Percentiles rank a stretch among this genome's conserved stretches.
Conservation (phyloP, 2,329 filamentous ascomycete genomes). For the Cladosporium austrohemisphaericum region DNA sequence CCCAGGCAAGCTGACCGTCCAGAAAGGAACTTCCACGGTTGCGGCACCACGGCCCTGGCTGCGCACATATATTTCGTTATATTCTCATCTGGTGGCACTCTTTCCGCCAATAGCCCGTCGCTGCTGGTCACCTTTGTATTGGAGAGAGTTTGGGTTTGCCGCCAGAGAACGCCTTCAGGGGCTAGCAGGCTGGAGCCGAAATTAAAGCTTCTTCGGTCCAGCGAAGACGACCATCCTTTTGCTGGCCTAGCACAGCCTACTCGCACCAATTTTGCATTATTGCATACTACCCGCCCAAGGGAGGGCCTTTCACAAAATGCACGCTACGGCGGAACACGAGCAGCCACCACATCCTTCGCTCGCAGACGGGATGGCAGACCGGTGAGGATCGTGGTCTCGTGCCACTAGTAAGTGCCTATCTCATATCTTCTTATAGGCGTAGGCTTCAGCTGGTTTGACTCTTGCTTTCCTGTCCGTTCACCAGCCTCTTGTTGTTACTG, state of each 20-base stretch:
- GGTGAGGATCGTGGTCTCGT: conserved; percentile 5
- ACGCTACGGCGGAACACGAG: conserved; percentile 7
- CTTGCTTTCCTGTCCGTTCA: not conserved
- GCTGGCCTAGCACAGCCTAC: not conserved
- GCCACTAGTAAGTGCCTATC: not conserved
- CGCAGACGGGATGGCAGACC: conserved; percentile 7
- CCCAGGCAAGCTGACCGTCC: too few species aligned
- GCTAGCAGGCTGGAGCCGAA: conserved; percentile 9
- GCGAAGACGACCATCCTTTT: not conserved
- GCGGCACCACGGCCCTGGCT: not conserved
- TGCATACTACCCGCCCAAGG: not conserved
- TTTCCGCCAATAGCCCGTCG: not conserved
- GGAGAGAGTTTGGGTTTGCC: not conserved
- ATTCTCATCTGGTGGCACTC: not conserved
- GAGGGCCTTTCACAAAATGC: not conserved
- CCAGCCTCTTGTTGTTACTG: not conserved
- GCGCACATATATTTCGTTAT: too few species aligned
- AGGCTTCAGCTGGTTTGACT: not conserved
- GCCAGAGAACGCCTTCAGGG: conserved; percentile 10
- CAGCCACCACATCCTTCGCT: conserved; percentile 12
- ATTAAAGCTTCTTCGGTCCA: conserved; percentile 6
- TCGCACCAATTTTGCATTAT: not conserved
- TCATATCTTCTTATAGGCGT: conserved; percentile 2
- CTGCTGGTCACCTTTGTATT: not conserved
- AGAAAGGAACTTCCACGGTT: too few species aligned